Evolutionary conservation across 2,329 filamentous ascomycete genomes (phyloP), one percentile per base, ranked within the genome.

Genomic region (Alternaria gansuensis): DNA sequence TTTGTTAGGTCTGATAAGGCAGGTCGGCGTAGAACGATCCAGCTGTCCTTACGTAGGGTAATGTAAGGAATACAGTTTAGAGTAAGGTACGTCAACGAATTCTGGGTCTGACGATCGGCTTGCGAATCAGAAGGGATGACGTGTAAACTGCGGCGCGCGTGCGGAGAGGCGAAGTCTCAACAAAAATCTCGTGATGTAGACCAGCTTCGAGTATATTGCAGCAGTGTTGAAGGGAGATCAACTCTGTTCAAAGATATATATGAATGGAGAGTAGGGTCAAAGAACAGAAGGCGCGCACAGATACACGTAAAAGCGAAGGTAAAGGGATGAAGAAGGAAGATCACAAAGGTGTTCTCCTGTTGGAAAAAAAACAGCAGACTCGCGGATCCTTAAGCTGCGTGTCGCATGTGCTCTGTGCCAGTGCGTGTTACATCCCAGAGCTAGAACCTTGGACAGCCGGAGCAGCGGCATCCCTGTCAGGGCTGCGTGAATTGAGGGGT

Each of bases 391-490:
- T 52, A 34, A 37, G 65, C 60, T 61, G 62, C 54, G 56, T 61
- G 60, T 63, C 59, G 62, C 56, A 59, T 59, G 60, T 54, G 56
- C 60, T 39, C 53, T 54, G 54, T 60, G 57, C 55, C 58, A 54
- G 57, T 66, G 61, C 65, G 61, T 57, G 56, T 45, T 59, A 54
- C 51, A 53, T 61, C 48, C 54, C 63, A 60, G 62, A 54, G 54
- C 57, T 56, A 62, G 52, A 56, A 36, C 51, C 51, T 50, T 33
- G 48, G 26, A 44, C 43, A 17, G 36, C 23, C 24, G 44, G 36
- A 44, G 41, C 56, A 49, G 56, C 56, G 28, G 21, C 34, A 58
- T 49, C 50, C 56, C 51, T 58, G 56, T 36, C 52, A 55, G 46
- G 51, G 56, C 59, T 46, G 55, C 59, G 51, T 51, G 41, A 41